phyloP scores from a whole-genome alignment of 2,329 filamentous ascomycete species.

The Xylaria sp. region DNA sequence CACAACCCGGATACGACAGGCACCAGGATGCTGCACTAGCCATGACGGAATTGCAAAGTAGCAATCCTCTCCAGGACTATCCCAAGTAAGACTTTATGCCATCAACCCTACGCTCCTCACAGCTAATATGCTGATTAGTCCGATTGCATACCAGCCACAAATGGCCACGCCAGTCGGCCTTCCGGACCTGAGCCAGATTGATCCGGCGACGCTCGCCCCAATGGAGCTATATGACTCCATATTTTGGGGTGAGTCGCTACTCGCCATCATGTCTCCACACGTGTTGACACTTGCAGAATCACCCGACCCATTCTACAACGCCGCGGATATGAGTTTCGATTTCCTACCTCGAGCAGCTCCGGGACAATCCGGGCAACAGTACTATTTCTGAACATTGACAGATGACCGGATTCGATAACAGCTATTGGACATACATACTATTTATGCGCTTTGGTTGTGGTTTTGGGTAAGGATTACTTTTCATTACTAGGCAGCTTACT shows the following conservation, averaged over 20 bases:
- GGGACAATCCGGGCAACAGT: conserved; percentile 66
- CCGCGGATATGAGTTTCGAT: conserved; percentile 69
- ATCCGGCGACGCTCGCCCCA: conserved; percentile 70
- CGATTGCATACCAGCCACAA: conserved; percentile 46
- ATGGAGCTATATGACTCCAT: conserved; percentile 77
- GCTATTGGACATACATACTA: background rate
- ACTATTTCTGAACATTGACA: conserved; percentile 60
- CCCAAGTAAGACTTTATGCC: conserved; percentile 49
- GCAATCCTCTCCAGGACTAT: conserved; percentile 60
- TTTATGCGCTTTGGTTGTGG: background rate
- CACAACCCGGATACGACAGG: conserved; percentile 56
- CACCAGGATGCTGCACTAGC: conserved; percentile 72
- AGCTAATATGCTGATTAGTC: conserved; percentile 31
- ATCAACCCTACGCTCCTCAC: background rate
- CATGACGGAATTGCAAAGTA: conserved; percentile 74
- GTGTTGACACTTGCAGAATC: conserved; percentile 58
- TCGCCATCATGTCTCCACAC: conserved; percentile 27
- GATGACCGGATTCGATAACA: background rate
- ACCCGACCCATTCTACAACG: conserved; percentile 68
- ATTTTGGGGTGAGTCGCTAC: conserved; percentile 68
- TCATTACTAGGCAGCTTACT: background rate
- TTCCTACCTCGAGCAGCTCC: conserved; percentile 69
- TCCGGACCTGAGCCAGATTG: conserved; percentile 60
- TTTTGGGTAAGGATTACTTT: background rate
- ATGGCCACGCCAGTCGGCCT: conserved; percentile 53